A percentile compares a stretch with the other conserved stretches of the same genome.
Evolutionary conservation across 768 basidiomycete species (phyloP).

Genomic region (Leccinum variicolor): DNA sequence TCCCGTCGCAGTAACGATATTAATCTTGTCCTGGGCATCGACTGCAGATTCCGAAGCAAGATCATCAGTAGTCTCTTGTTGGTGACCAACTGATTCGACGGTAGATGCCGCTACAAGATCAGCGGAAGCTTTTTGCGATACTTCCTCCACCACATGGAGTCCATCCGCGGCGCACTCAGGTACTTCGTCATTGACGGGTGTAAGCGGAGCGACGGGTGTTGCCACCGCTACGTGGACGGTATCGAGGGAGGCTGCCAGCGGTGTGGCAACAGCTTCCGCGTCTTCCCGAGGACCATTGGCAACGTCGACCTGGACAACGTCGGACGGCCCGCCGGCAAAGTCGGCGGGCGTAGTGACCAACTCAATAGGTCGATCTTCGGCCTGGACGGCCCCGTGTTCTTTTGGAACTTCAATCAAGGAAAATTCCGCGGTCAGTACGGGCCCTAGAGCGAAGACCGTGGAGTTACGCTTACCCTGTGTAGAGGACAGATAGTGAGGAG

Average conservation of each 20-base stretch:
- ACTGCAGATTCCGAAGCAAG: background rate
- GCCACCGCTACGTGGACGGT: background rate
- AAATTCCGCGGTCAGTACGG: background rate
- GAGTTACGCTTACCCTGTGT: background rate
- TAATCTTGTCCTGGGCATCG: background rate
- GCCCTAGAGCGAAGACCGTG: background rate
- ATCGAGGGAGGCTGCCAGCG: background rate
- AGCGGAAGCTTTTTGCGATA: constrained; percentile 3
- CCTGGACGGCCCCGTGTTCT: background rate
- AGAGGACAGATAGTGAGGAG: background rate
- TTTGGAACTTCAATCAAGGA: background rate
- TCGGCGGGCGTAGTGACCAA: background rate
- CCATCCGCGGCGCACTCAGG: constrained; percentile 1
- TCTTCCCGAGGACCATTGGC: constrained; percentile 3
- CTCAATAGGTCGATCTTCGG: background rate
- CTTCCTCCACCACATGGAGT: constrained; percentile 1
- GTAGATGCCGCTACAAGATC: constrained; percentile 5
- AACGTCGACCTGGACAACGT: constrained; percentile 3
- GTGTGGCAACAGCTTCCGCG: constrained; percentile 1
- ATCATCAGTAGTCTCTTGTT: constrained; percentile 3
- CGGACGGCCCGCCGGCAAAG: background rate
- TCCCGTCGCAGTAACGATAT: constrained; percentile 9
- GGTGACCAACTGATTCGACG: constrained; percentile 3
- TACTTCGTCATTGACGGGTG: background rate
- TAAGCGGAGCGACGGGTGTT: background rate